Evolutionary conservation across 495 filamentous ascomycete species (phyloP).

Genomic region (Penicillium nucicola): DNA sequence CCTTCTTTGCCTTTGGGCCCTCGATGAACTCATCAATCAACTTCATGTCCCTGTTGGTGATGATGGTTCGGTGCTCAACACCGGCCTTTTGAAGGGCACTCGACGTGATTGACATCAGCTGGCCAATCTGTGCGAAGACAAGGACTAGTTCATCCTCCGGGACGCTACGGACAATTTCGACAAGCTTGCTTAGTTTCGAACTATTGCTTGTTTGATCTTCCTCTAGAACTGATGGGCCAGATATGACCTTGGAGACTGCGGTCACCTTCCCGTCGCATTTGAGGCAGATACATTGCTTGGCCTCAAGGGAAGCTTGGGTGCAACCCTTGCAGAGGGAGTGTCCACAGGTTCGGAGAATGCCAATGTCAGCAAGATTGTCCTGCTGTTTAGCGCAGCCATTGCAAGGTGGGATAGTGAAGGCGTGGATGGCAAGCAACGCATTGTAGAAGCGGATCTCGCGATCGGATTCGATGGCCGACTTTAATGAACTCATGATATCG

Average conservation of each 20-base stretch:
- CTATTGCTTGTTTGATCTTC: slow-evolving; percentile 31
- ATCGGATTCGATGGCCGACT: slow-evolving; percentile 24
- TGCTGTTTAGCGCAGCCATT: slow-evolving; percentile 21
- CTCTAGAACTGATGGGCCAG: slow-evolving; percentile 30
- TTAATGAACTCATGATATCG: neutral
- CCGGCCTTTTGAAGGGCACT: slow-evolving; percentile 23
- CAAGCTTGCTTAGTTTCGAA: slow-evolving; percentile 46
- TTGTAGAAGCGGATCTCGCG: slow-evolving; percentile 32
- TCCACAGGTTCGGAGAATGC: slow-evolving; percentile 48
- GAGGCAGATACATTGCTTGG: slow-evolving; percentile 24
- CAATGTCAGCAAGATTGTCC: slow-evolving; percentile 13
- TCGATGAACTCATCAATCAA: slow-evolving; percentile 10
- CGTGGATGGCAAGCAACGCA: slow-evolving; percentile 22
- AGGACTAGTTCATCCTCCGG: slow-evolving; percentile 46
- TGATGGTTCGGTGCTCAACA: slow-evolving; percentile 27
- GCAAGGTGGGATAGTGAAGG: slow-evolving; percentile 18
- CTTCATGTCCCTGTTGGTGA: neutral
- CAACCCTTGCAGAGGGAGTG: slow-evolving; percentile 48
- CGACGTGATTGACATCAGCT: slow-evolving; percentile 35
- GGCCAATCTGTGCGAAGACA: slow-evolving; percentile 50
- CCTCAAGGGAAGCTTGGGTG: slow-evolving; percentile 4
- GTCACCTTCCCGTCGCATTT: slow-evolving; percentile 31
- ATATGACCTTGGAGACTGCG: slow-evolving; percentile 30
- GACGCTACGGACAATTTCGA: slow-evolving; percentile 40
- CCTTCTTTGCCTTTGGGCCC: neutral